Percentiles rank a stretch among this genome's conserved stretches.
Conservation (phyloP, 805 yeast genomes). For the Dipodascopsis tothii region DNA sequence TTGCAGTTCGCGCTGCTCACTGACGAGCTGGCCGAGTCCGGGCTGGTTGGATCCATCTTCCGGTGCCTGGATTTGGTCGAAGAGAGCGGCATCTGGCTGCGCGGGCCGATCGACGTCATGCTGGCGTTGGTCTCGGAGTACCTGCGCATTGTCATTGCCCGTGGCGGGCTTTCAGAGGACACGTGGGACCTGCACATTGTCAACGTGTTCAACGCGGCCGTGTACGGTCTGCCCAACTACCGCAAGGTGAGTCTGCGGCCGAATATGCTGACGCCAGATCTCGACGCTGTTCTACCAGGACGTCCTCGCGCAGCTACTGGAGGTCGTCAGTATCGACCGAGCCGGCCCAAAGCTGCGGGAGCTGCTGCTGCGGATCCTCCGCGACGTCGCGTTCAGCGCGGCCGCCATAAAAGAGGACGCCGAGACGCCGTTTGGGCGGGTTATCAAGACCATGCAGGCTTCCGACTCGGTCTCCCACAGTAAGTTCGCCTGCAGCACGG, state of each 20-base stretch:
- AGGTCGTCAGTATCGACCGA: not conserved
- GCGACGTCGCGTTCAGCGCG: constrained; percentile 22
- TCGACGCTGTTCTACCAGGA: constrained; percentile 4
- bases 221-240: constrained; percentile 12
- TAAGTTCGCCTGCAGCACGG: too few relatives aligned
- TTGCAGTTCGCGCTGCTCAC: not conserved
- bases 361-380: constrained; percentile 29
- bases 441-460: too few relatives aligned
- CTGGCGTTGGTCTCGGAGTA: constrained; percentile 5
- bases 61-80: not conserved
- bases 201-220: constrained; percentile 7
- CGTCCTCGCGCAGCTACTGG: constrained; percentile 3
- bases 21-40: not conserved
- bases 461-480: too few relatives aligned
- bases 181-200: constrained; percentile 1
- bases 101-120: constrained; percentile 9
- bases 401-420: constrained; percentile 10
- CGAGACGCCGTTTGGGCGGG: too few relatives aligned
- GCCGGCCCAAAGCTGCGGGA: constrained; percentile 27
- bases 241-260: constrained; percentile 7
- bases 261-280: not conserved
- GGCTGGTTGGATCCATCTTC: not conserved
- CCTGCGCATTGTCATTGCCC: not conserved
- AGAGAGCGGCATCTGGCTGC: constrained; percentile 5
- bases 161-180: constrained; percentile 1